Evolutionary conservation across 2,329 filamentous ascomycete genomes (phyloP).

Genomic region (Botrytis squamosa): DNA sequence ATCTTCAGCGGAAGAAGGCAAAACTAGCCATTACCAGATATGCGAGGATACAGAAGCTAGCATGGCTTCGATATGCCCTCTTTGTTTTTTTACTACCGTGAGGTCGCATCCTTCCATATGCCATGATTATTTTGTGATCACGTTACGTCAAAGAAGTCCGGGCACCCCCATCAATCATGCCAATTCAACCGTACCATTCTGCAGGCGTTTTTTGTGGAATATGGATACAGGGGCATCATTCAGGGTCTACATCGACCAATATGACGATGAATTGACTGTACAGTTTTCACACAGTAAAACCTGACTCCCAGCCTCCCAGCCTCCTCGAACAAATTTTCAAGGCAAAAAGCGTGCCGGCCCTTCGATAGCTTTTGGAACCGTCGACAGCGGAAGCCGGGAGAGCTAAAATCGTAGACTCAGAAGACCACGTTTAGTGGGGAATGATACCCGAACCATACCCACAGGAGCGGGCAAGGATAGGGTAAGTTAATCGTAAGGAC

Average conservation of each 20-base stretch:
- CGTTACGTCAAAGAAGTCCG: neutral
- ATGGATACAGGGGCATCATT: neutral
- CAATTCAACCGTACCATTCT: neutral
- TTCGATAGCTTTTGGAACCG: conserved; percentile 19
- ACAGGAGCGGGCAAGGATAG: conserved; percentile 20
- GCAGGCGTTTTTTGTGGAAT: neutral
- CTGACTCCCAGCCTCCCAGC: conserved; percentile 12
- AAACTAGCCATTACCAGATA: conserved; percentile 27
- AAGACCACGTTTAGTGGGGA: conserved; percentile 24
- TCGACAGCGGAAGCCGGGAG: conserved; percentile 27
- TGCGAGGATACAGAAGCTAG: conserved; percentile 19
- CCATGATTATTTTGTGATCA: conserved; percentile 5
- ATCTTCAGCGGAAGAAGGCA: conserved; percentile 26
- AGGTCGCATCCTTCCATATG: neutral
- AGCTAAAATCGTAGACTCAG: conserved; percentile 22
- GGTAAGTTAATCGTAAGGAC: neutral
- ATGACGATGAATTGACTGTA: neutral
- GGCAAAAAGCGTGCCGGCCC: conserved; percentile 24
- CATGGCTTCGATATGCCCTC: conserved; percentile 13
- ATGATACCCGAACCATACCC: conserved; percentile 28
- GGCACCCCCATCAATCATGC: conserved; percentile 1
- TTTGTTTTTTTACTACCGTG: neutral
- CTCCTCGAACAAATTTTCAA: conserved; percentile 18
- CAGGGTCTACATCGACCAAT: neutral
- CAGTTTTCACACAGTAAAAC: neutral